phyloP scores from a whole-genome alignment of 2,329 filamentous ascomycete genomes.

The Calonectria multiphialidica region DNA sequence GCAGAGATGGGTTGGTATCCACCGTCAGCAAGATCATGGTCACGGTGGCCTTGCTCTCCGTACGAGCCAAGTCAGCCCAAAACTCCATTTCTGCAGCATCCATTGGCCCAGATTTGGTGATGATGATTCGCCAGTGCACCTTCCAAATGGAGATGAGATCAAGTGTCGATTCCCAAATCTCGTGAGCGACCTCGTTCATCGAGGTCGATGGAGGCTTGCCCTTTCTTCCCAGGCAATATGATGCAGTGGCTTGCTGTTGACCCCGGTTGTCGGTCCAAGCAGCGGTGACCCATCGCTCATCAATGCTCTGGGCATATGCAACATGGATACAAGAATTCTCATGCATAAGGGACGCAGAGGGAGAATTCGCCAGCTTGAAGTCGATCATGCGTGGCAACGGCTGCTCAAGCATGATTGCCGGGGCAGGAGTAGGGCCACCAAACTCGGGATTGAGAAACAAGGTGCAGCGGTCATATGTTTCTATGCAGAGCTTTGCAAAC shows the following conservation, averaged over 20 bases:
- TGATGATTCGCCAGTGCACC: constrained; percentile 82
- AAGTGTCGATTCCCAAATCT: constrained; percentile 83
- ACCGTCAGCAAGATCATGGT: constrained; percentile 73
- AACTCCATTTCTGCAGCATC: constrained; percentile 73
- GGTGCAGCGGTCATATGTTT: constrained; percentile 83
- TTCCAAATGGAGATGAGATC: constrained; percentile 78
- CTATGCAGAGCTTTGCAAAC: constrained; percentile 74
- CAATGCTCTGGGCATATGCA: constrained; percentile 80
- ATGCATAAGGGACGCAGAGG: constrained; percentile 79
- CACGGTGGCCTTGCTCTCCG: constrained; percentile 63
- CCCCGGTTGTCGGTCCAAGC: constrained; percentile 87
- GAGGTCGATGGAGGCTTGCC: constrained; percentile 62
- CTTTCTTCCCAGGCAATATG: constrained; percentile 77
- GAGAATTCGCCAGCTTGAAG: constrained; percentile 77
- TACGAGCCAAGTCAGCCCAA: constrained; percentile 66
- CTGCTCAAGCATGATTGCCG: constrained; percentile 80
- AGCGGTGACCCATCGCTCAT: constrained; percentile 82
- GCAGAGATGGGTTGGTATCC: constrained; percentile 73
- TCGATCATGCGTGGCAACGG: constrained; percentile 78
- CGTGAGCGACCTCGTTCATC: constrained; percentile 75
- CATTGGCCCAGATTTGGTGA: constrained; percentile 79
- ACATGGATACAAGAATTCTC: constrained; percentile 87
- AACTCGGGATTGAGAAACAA: constrained; percentile 54
- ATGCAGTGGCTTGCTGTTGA: constrained; percentile 77
- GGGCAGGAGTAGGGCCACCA: constrained; percentile 69